Percentiles rank a stretch among this genome's conserved stretches.
Conservation (phyloP, 139 green algal genomes). For the Tetradesmus obliquus region DNA sequence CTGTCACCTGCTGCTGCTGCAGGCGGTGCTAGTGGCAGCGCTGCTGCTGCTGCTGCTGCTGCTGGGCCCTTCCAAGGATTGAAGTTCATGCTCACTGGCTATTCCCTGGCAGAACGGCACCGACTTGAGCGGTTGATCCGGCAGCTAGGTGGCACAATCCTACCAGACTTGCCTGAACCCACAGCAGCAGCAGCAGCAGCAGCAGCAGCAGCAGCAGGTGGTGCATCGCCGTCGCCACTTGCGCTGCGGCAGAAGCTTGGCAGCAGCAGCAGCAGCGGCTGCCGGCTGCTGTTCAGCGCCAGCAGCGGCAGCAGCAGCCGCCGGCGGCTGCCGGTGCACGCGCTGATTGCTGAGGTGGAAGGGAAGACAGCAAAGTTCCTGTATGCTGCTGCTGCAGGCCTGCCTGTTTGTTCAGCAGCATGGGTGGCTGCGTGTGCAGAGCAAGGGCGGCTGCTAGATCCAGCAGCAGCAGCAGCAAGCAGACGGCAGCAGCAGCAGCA, state of each 20-base stretch:
- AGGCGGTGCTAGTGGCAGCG: neutral
- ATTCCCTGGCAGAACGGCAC: neutral
- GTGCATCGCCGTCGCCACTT: neutral
- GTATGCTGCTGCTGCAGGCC: slow-evolving; percentile 29
- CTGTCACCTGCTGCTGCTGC: neutral
- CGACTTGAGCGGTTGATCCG: neutral
- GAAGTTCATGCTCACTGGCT: slow-evolving; percentile 26
- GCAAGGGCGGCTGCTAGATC: neutral
- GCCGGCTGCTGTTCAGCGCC: neutral
- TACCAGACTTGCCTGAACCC: neutral
- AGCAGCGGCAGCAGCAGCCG: slow-evolving; percentile 34
- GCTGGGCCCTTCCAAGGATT: slow-evolving; percentile 8
- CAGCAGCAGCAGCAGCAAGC: slow-evolving; percentile 18
- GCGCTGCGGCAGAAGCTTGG: neutral
- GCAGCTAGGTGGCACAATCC: slow-evolving; percentile 4
- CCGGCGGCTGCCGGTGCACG: slow-evolving; percentile 5
- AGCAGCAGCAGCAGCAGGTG: slow-evolving; percentile 10
- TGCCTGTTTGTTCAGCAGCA: slow-evolving; percentile 4
- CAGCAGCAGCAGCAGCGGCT: slow-evolving; percentile 19
- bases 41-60: neutral
- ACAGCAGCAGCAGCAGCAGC: slow-evolving; percentile 15
- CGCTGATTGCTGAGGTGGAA: neutral
- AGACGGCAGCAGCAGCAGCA: neutral
- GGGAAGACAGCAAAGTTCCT: slow-evolving; percentile 34
- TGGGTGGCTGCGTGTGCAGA: slow-evolving; percentile 25